Evolutionary conservation across 2,329 filamentous ascomycete genomes (phyloP), one percentile per base, ranked within the genome.

Genomic region (Chrysosporium queenslandicum): DNA sequence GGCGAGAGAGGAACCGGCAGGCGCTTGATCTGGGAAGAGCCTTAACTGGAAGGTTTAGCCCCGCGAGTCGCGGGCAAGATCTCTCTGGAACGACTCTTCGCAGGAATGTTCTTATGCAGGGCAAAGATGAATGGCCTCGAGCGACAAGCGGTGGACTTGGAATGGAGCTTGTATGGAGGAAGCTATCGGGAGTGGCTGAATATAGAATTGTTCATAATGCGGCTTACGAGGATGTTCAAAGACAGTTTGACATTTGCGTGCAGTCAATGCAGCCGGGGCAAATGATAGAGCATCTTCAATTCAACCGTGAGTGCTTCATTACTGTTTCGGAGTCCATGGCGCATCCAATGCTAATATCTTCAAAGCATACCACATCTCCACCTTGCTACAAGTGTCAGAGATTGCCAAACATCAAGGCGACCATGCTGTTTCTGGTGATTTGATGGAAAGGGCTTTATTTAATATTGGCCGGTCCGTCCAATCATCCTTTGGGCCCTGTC

Each of bases 351-450:
- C 29, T 36, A 21, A 55, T 52, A 23, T 18, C 16, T 30, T 39
- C 8, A 49, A 54, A 80, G 77, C 91, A 2, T 97, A 96, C 66
- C 90, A 97, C 65, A 85, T 97, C 59, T 92, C 88, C 1, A 90
- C 87, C 1, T 78, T 97, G n/a, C 81, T 97, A 20, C 90, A 96
- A 65, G 89, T 94, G 25, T 94, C 87, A 56, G 87, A 88, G 65
- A 86, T 97, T 46, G 89, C 89, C 11, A 91, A 92, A 65, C 86
- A 95, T 59, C 88, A 96, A 64, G 82, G 88, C 50, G 92, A 97
- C 64, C 84, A 89, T 65, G 81, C 90, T 0, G 79, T 92, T 3
- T 83, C 91, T 0, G 85, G 87, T 2, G 90, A 97, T 61, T 78
- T 97, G 1, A 81, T 94, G 50, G 91, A 97, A 70, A 80, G 92